Evolutionary conservation across 345 rosid species (phyloP).

Genomic region (Salix koriyanagi): DNA sequence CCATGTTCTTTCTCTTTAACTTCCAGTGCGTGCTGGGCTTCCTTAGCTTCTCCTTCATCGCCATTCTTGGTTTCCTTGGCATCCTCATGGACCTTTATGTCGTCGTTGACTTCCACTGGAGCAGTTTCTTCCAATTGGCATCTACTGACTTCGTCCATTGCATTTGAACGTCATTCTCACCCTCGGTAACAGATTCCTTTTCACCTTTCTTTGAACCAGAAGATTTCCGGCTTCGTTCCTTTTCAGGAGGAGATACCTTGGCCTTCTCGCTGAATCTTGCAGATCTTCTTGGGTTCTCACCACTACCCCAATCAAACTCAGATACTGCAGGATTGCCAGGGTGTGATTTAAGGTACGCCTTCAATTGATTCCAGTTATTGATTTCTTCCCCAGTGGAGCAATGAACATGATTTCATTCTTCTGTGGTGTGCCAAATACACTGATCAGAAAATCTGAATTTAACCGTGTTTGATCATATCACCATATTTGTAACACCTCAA

Average conservation of each 20-base stretch:
- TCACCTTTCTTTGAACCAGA: conserved; percentile 52
- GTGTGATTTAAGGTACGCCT: conserved; percentile 67
- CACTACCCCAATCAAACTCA: conserved; percentile 78
- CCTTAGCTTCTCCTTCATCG: conserved; percentile 28
- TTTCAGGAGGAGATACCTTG: conserved; percentile 67
- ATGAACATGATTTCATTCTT: conserved; percentile 60
- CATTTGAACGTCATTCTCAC: conserved; percentile 30
- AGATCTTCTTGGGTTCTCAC: conserved; percentile 81
- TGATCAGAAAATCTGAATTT: conserved; percentile 35
- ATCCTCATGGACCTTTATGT: conserved; percentile 21
- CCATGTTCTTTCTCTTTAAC: conserved; percentile 22
- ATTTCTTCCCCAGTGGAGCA: conserved; percentile 84
- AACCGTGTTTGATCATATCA: too few species aligned
- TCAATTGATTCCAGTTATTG: conserved; percentile 58
- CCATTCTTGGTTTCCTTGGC: conserved; percentile 25
- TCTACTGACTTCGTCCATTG: conserved; percentile 10
- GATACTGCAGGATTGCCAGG: conserved; percentile 57
- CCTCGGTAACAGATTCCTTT: conserved; percentile 25
- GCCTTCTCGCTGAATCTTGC: conserved; percentile 71
- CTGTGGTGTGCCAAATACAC: conserved; percentile 47
- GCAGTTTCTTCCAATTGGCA: conserved; percentile 19
- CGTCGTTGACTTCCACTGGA: conserved; percentile 13
- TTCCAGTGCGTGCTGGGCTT: conserved; percentile 8
- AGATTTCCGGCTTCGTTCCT: conserved; percentile 52
- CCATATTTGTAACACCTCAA: neutral